phyloP scores from a whole-genome alignment of 306 rosid genomes.

The Cotoneaster glaucophyllus region DNA sequence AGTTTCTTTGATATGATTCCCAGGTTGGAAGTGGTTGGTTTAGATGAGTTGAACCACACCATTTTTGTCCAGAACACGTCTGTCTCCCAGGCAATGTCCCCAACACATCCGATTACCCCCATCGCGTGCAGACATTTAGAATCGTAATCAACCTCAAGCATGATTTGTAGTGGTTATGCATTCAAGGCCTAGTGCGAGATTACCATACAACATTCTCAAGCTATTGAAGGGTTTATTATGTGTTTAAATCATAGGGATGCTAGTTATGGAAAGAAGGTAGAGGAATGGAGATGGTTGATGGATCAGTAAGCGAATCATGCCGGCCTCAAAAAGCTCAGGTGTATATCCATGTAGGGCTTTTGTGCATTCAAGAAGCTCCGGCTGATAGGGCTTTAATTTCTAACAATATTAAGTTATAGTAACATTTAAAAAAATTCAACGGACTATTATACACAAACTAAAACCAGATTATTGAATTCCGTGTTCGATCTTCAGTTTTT shows the following conservation, averaged over 20 bases:
- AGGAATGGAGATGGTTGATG: neutral
- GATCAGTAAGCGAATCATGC: neutral
- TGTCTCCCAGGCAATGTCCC: constrained; percentile 94
- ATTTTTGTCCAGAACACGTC: constrained; percentile 83
- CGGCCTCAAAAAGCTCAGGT: neutral
- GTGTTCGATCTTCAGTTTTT: neutral
- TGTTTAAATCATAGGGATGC: neutral
- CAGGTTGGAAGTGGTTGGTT: constrained; percentile 89
- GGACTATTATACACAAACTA: too few relatives aligned
- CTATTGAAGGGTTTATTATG: too few relatives aligned
- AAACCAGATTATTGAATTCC: neutral
- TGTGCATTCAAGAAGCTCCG: neutral
- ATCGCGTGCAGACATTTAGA: constrained; percentile 42
- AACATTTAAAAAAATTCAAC: too few relatives aligned
- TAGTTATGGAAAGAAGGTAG: neutral
- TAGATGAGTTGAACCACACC: constrained; percentile 88
- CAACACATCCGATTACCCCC: constrained; percentile 76
- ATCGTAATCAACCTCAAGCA: constrained; percentile 14
- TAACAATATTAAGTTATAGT: neutral
- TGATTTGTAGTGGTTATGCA: neutral
- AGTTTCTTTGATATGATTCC: constrained; percentile 85
- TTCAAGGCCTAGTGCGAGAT: neutral
- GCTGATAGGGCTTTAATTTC: neutral
- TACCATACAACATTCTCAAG: neutral
- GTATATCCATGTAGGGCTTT: neutral